Conservation (phyloP, 805 yeast genomes). For the Sporopachydermia lactativora region DNA sequence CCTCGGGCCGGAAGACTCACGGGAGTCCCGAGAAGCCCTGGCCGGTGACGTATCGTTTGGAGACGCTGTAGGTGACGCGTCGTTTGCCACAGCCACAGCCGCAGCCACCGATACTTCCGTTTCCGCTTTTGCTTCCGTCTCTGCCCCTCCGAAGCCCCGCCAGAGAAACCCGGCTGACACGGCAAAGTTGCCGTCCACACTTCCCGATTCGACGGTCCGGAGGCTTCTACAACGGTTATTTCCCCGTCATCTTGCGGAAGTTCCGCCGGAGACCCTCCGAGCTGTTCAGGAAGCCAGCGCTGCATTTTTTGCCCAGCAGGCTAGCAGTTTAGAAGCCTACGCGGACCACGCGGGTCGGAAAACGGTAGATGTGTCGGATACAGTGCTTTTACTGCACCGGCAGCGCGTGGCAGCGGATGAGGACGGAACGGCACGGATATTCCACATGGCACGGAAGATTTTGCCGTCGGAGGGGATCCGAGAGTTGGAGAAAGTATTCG, state of each 20-base stretch:
- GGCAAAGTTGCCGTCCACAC: not conserved
- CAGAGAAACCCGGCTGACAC: not conserved
- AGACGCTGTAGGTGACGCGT: not conserved
- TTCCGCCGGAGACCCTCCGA: constrained; percentile 12
- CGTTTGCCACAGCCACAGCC: not conserved
- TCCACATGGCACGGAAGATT: constrained; percentile 16
- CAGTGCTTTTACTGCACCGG: constrained; percentile 17
- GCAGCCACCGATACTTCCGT: not conserved
- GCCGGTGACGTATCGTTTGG: not conserved
- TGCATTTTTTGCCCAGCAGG: constrained; percentile 16
- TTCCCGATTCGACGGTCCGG: not conserved
- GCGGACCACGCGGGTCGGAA: constrained; percentile 19
- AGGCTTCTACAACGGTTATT: not conserved
- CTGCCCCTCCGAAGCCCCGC: too few species aligned
- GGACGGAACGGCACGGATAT: constrained; percentile 7
- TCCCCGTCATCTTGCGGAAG: constrained; percentile 5
- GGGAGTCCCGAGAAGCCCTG: not conserved
- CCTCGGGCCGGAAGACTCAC: not conserved
- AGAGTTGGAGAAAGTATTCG: constrained; percentile 12
- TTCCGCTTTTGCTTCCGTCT: not conserved
- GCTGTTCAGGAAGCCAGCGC: constrained; percentile 16
- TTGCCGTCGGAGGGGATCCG: constrained; percentile 19
- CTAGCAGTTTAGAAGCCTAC: constrained; percentile 19
- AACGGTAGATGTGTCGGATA: constrained; percentile 16
- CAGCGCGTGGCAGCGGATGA: constrained; percentile 15